A percentile compares a stretch with the other conserved stretches of the same genome.
Conservation (phyloP, 139 green algal genomes). For the Bryopsis sp. region DNA sequence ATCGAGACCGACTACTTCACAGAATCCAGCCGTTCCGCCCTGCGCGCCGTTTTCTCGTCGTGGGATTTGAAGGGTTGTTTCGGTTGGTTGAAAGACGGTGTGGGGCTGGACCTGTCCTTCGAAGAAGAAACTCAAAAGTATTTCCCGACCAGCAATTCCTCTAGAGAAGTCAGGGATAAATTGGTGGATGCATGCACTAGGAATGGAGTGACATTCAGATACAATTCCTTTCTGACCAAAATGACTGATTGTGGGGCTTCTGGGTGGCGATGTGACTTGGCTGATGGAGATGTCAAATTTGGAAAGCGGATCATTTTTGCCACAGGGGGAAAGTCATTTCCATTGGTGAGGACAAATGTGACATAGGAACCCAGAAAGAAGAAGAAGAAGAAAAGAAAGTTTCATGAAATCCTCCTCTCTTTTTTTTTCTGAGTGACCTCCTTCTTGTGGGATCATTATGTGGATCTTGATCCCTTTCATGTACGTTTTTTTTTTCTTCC, state of each 20-base stretch:
- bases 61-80: slow-evolving; percentile 64
- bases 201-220: slow-evolving; percentile 25
- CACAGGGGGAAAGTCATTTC: slow-evolving; percentile 72
- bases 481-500: too few relatives aligned
- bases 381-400: too few relatives aligned
- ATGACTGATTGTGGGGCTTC: neutral
- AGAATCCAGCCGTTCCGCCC: slow-evolving; percentile 30
- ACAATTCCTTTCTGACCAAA: slow-evolving; percentile 24
- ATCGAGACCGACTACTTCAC: slow-evolving; percentile 63
- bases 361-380: too few relatives aligned
- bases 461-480: too few relatives aligned
- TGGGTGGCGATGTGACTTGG: slow-evolving; percentile 13
- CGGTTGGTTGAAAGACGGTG: slow-evolving; percentile 51
- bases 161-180: slow-evolving; percentile 53
- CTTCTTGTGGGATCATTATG: too few relatives aligned
- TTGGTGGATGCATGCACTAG: slow-evolving; percentile 53
- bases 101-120: slow-evolving; percentile 53
- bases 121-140: slow-evolving; percentile 68
- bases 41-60: slow-evolving; percentile 52
- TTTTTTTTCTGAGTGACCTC: too few relatives aligned
- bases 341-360: too few relatives aligned
- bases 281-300: slow-evolving; percentile 7
- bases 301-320: slow-evolving; percentile 40
- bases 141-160: slow-evolving; percentile 69
- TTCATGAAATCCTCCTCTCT: too few relatives aligned